These are phyloP conservation scores for Gracilariopsis chorda DNA, from an alignment of 23 red algal species.

Conservation along the genomic window DNA sequence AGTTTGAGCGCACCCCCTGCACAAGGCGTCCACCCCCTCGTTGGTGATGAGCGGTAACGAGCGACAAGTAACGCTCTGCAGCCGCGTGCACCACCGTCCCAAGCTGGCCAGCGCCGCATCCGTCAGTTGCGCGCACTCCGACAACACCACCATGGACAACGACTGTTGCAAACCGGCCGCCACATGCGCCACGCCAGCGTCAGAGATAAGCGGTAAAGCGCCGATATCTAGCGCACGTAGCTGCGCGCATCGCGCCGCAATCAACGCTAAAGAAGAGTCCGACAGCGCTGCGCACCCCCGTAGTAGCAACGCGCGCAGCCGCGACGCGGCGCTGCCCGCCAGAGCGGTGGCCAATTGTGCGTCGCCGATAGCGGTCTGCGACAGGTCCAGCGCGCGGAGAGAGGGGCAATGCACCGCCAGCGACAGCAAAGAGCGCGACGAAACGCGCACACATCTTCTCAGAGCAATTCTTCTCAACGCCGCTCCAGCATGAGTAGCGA, in stretches of 20 bases:
- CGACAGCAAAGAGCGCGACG: not conserved
- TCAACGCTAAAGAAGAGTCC: conserved; percentile 27
- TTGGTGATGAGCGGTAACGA: conserved; percentile 20
- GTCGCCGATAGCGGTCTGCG: not conserved
- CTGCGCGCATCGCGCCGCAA: not conserved
- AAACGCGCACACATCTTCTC: not conserved
- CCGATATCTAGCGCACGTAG: conserved; percentile 23
- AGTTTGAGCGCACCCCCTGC: conserved; percentile 1
- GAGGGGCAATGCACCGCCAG: not conserved
- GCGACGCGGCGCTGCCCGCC: not conserved
- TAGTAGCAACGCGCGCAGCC: conserved; percentile 12
- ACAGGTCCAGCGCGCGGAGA: conserved; percentile 19
- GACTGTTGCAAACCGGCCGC: not conserved
- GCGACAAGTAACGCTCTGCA: conserved; percentile 29
- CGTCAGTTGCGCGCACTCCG: conserved; percentile 21
- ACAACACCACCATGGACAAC: conserved; percentile 23
- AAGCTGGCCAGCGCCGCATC: not conserved
- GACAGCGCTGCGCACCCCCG: not conserved
- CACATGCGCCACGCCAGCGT: conserved; percentile 17
- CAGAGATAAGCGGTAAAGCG: conserved; percentile 4
- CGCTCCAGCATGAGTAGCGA: not conserved
- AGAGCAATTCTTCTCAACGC: conserved; percentile 17
- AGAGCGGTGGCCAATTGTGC: not conserved
- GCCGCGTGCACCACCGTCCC: conserved; percentile 1
- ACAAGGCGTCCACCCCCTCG: conserved; percentile 32